Base-by-base conservation (phyloP, 2,329 filamentous ascomycete species). In the Curvularia lunata region DNA sequence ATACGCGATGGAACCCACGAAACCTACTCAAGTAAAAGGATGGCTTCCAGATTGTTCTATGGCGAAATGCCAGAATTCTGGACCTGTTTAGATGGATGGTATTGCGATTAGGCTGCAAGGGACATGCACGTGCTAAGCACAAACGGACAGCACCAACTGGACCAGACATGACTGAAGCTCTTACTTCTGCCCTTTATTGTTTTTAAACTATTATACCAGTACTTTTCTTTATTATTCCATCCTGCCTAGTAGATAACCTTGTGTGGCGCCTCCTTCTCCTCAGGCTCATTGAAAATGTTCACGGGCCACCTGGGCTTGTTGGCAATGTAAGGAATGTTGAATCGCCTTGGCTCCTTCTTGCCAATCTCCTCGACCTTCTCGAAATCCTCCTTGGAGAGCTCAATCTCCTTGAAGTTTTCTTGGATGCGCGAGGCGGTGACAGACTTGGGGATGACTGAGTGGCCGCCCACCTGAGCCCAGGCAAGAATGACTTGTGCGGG, bases 401-500 rank as follows among this genome's bases (percentile, higher is more conserved):
- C 70, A 23, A 72, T 61, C 58, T 72, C 70, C 63, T 72, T 64
- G 62, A 73, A 73, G 62, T 74, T 74, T 48, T 69, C 68, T 27
- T 63, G 61, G 49, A 74, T 74, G 47, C 71, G 69, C 19, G 64
- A 66, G 12, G 68, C 57, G 2, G 68, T 73, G 12, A 74, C 69
- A 5, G 69, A 72, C 66, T 74, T 74, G 53, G 71, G 71, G 37
- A 74, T 73, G 50, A 73, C 70, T 18, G 61, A 66, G 59, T 70
- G 65, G 12, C 71, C 71, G 19, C 69, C 68, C 83, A 96, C 91
- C 18, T 91, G 96, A 30, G 91, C 86, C 92, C 92, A 97, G 71
- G 91, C 85, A 68, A 97, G 84, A 62, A 97, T 84, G 43, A 96
- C 83, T 82, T 96, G 91, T 19, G 90, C 89, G 10, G 91, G 85